A percentile compares a stretch with the other conserved stretches of the same genome.
These are phyloP conservation scores for Persicaria tinctoria DNA, from an alignment of 148 eudicot genomes.

Conservation along the genomic window DNA sequence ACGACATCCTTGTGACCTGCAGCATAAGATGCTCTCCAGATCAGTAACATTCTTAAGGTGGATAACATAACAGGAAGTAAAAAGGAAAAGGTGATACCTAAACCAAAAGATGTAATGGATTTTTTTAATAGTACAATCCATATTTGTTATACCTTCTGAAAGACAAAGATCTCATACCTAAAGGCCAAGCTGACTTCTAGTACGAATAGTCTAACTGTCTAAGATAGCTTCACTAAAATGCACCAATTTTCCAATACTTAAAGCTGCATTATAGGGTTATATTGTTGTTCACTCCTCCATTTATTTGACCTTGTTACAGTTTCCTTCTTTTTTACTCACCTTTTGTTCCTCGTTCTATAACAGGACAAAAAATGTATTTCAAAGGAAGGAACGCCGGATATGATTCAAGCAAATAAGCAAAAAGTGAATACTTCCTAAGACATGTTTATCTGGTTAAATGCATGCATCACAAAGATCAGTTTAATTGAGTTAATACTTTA, in stretches of 20 bases:
- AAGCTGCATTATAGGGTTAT: not conserved
- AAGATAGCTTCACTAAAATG: not conserved
- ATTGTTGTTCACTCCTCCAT: not conserved
- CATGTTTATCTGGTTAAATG: not conserved
- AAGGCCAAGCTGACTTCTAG: not conserved
- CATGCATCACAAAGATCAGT: not conserved
- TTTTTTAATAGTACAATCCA: not conserved
- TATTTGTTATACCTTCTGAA: not conserved
- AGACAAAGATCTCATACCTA: slow-evolving; percentile 1
- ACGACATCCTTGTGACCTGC: slow-evolving; percentile 45
- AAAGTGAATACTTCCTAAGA: not conserved
- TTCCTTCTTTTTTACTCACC: not conserved
- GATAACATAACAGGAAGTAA: not conserved
- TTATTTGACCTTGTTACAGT: not conserved
- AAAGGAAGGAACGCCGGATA: not conserved
- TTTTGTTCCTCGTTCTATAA: not conserved
- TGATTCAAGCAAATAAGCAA: not conserved
- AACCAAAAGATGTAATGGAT: not conserved
- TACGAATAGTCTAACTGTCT: not conserved
- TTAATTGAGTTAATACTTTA: not conserved
- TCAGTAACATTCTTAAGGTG: not conserved
- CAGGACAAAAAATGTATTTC: not conserved
- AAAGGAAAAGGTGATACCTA: not conserved
- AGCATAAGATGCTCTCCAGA: slow-evolving; percentile 8
- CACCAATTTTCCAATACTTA: not conserved